Percentiles rank a stretch among this genome's conserved stretches.
Conservation (phyloP, 306 rosid species). For the Prunus dulcis region DNA sequence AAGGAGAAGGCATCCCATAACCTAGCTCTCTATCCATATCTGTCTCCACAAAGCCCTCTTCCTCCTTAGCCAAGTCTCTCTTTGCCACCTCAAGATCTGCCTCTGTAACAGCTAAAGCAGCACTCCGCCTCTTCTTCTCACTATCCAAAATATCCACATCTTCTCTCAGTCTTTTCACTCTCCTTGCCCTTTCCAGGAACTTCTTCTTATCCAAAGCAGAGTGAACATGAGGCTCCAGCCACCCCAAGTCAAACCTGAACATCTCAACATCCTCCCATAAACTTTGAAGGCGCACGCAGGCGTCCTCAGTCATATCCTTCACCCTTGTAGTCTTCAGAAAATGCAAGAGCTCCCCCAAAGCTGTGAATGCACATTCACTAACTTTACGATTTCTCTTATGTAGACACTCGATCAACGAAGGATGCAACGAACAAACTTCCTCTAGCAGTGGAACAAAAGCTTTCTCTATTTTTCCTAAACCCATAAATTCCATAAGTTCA, state of each 20-base stretch:
- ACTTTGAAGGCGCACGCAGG: not conserved
- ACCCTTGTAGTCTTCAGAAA: slow-evolving; percentile 3
- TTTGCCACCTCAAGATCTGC: slow-evolving; percentile 1
- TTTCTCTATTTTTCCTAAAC: slow-evolving; percentile 2
- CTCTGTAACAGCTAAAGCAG: not conserved
- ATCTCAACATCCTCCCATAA: slow-evolving; percentile 6
- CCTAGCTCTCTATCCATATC: not conserved
- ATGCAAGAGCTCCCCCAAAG: not conserved
- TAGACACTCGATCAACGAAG: not conserved
- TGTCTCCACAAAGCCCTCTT: not conserved
- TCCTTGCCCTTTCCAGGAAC: slow-evolving; percentile 3
- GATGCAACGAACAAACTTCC: slow-evolving; percentile 1
- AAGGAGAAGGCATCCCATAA: not conserved
- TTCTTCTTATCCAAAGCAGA: slow-evolving; percentile 10
- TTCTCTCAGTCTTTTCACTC: not conserved
- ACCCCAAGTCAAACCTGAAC: slow-evolving; percentile 8
- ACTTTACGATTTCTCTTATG: not conserved
- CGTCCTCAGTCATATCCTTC: not conserved
- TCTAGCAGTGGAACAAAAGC: slow-evolving; percentile 6
- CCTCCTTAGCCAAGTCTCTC: slow-evolving; percentile 1
- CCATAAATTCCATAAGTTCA: not conserved
- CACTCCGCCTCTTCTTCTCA: not conserved
- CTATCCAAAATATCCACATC: not conserved
- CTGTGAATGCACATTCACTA: slow-evolving; percentile 5
- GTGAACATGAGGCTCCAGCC: slow-evolving; percentile 10